These are phyloP conservation scores for Salix suchowensis DNA, from an alignment of 345 rosid species.

Conservation along the genomic window DNA sequence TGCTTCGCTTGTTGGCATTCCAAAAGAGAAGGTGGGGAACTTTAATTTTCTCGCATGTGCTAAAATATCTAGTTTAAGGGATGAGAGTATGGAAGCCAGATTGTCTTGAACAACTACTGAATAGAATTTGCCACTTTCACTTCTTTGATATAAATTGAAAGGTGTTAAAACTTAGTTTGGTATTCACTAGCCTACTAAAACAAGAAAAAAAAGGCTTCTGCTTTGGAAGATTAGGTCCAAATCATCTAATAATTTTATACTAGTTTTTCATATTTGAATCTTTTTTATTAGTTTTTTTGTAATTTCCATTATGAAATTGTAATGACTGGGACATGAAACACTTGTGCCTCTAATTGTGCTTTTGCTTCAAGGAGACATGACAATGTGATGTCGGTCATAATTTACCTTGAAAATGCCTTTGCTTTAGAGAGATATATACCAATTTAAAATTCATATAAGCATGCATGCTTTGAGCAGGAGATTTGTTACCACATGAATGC, in stretches of 20 bases:
- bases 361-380: neutral
- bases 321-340: neutral
- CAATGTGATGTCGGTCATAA: neutral
- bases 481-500: neutral
- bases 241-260: too few species aligned
- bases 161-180: neutral
- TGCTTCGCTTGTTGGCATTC: conserved; percentile 84
- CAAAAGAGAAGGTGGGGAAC: conserved; percentile 59
- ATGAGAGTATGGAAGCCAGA: neutral
- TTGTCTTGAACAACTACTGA: neutral
- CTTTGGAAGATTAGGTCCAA: neutral
- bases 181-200: neutral
- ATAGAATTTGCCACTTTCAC: neutral
- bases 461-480: neutral
- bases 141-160: neutral
- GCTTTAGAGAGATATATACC: neutral
- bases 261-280: neutral
- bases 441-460: neutral
- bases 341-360: neutral
- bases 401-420: too few species aligned
- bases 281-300: too few species aligned
- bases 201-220: neutral
- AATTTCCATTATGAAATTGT: neutral
- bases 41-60: neutral
- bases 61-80: neutral